Conservation (phyloP, 306 rosid species). For the Acacia crassicarpa region DNA sequence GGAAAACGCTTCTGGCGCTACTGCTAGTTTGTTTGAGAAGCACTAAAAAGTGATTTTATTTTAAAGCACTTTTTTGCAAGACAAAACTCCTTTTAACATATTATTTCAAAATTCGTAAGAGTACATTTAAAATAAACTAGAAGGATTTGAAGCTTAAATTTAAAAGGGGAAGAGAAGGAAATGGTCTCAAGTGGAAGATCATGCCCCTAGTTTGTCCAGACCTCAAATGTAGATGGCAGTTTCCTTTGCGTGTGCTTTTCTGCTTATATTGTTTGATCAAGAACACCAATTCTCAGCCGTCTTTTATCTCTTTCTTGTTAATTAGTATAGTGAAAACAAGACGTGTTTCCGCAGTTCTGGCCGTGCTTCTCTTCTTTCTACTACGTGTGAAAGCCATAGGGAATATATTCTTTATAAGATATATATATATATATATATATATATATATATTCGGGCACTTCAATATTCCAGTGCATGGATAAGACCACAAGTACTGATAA, state of each 20-base stretch:
- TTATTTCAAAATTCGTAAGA: too few relatives aligned
- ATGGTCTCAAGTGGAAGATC: not conserved
- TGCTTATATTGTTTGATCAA: not conserved
- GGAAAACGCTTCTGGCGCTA: not conserved
- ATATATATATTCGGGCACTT: not conserved
- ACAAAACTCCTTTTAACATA: too few relatives aligned
- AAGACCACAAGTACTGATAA: not conserved
- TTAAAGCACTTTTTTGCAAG: too few relatives aligned
- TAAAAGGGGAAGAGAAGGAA: not conserved
- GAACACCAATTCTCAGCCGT: not conserved
- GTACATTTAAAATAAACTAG: too few relatives aligned
- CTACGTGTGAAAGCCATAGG: constrained; percentile 27
- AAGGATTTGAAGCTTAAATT: not conserved
- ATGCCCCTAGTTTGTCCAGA: not conserved
- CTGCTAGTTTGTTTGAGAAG: not conserved
- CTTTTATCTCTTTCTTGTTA: not conserved
- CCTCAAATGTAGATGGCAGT: not conserved
- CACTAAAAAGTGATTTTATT: too few relatives aligned
- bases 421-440: too few relatives aligned
- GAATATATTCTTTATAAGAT: not conserved
- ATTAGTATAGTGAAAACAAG: not conserved
- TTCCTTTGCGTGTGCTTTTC: not conserved
- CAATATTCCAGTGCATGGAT: not conserved
- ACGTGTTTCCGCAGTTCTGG: constrained; percentile 27
- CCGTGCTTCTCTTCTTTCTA: constrained; percentile 27